Evolutionary conservation across 805 yeast species (phyloP), one percentile per base, ranked within the genome.

Genomic region (Candida nanaspora): DNA sequence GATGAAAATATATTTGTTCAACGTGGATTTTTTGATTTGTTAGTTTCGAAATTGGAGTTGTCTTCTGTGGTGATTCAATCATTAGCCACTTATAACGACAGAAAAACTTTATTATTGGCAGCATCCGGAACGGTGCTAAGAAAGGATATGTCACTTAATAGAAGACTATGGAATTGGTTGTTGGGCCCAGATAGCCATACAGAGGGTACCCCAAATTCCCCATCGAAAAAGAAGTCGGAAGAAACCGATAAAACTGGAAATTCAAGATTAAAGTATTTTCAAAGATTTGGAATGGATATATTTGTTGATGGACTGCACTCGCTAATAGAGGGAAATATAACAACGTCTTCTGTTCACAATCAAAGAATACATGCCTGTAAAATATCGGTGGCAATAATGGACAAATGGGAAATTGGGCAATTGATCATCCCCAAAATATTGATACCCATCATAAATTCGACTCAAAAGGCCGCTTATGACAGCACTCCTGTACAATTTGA

Each of bases 101-200:
- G 74, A 37, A 72, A 75, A 45, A 50, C 72, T 25, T 61, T 88
- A 30, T 57, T 87, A 15, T 65, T 81, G 60, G 68, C 78, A 9
- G 81, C 88, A 30, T 73, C 87, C 21, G 61, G 70, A 10, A 79
- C 89, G 0, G 82, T 93, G 2, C 64, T 87, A 34, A 77, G 82
- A 35, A 81, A 80, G 50, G 99, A 93, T 59, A 87, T 93, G 96
- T 87, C 97, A 8, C 70, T 93, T 44, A 93, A 93, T 59, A 72
- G 98, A 60, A 73, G 99, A 51, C 69, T 93, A 18, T 89, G 98
- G 96, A 80, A 74, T 44, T 93, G 96, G 95, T 64, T 93, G 7
- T 61, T 91, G 23, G 97, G 98, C 0, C 93, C 96, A 2, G 87
- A 80, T 15, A 48, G 40, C 18, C 28, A 40, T 8, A n/a, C 47